These are phyloP conservation scores for Tolypocladium sp. DNA, from an alignment of 2,329 filamentous ascomycete species.

Conservation along the genomic window DNA sequence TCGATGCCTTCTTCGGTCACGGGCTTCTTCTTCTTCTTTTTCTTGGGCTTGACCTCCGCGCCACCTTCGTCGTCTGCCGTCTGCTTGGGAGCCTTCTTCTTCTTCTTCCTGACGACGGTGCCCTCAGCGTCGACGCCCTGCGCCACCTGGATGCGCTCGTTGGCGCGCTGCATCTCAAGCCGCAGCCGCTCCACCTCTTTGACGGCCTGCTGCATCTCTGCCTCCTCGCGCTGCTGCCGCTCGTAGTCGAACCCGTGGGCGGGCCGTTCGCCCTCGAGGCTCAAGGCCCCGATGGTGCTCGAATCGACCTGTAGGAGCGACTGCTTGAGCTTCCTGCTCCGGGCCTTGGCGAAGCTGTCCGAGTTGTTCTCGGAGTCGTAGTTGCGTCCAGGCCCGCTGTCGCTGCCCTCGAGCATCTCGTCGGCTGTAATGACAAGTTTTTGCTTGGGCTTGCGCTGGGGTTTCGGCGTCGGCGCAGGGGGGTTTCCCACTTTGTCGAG, in stretches of 20 bases:
- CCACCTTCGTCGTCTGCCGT: conserved; percentile 11
- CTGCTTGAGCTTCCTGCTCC: conserved; percentile 44
- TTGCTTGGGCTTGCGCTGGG: conserved; percentile 37
- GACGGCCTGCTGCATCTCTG: conserved; percentile 82
- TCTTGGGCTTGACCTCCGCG: conserved; percentile 36
- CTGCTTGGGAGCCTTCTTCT: conserved; percentile 48
- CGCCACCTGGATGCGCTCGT: conserved; percentile 63
- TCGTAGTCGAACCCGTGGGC: conserved; percentile 46
- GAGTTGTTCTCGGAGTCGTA: conserved; percentile 47
- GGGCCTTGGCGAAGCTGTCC: conserved; percentile 38
- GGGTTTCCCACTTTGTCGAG: conserved; percentile 45
- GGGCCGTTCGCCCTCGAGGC: conserved; percentile 44
- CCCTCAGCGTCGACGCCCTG: conserved; percentile 59
- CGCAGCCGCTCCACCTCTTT: conserved; percentile 79
- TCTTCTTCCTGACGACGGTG: conserved; percentile 58
- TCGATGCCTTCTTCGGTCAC: neutral
- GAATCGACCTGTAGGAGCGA: conserved; percentile 78
- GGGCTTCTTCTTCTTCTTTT: conserved; percentile 23
- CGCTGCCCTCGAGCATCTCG: conserved; percentile 55
- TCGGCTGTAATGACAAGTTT: conserved; percentile 63
- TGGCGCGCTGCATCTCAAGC: conserved; percentile 80
- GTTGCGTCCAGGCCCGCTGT: conserved; percentile 34
- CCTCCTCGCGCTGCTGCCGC: conserved; percentile 64
- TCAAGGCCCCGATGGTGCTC: conserved; percentile 66
- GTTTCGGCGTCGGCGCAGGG: conserved; percentile 20